Evolutionary conservation across 2,329 filamentous ascomycete genomes (phyloP).

Genomic region (Stagonosporopsis rhizophila): DNA sequence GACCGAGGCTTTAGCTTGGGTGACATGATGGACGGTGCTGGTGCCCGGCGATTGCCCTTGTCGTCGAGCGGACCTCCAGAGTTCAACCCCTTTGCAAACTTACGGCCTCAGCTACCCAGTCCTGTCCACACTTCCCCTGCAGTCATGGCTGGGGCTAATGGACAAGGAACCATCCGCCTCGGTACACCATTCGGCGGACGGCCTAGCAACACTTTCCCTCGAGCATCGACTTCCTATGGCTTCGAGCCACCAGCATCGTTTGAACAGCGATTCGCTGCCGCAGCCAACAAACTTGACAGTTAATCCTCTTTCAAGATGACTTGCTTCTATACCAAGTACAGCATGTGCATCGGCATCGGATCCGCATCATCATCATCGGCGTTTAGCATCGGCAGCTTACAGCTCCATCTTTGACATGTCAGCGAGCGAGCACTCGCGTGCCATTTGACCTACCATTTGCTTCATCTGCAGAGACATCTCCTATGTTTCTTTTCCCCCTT

Average conservation of each 20-base stretch:
- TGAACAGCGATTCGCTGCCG: conserved; percentile 48
- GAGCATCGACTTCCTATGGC: conserved; percentile 48
- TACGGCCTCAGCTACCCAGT: conserved; percentile 33
- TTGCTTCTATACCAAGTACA: conserved; percentile 28
- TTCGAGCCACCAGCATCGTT: conserved; percentile 50
- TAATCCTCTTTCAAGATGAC: conserved; percentile 33
- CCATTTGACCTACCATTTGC: conserved; percentile 29
- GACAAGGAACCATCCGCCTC: conserved; percentile 54
- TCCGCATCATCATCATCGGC: conserved; percentile 47
- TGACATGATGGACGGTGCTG: conserved; percentile 60
- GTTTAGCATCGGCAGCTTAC: conserved; percentile 38
- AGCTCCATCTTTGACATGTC: conserved; percentile 32
- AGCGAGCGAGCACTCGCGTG: conserved; percentile 29
- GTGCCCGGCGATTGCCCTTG: conserved; percentile 59
- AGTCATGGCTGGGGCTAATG: conserved; percentile 28
- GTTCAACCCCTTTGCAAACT: conserved; percentile 40
- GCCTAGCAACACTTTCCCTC: conserved; percentile 56
- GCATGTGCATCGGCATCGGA: conserved; percentile 30
- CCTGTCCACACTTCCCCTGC: conserved; percentile 32
- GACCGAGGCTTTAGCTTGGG: conserved; percentile 68
- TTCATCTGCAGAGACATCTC: conserved; percentile 42
- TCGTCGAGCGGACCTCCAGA: conserved; percentile 60
- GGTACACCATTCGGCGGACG: conserved; percentile 57
- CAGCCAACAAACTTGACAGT: conserved; percentile 34
- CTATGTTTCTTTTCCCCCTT: conserved; percentile 38